Percentiles rank a stretch among this genome's conserved stretches.
Conservation (phyloP, 108 stramenopile species). For the Cyclostephanos invisitatus region DNA sequence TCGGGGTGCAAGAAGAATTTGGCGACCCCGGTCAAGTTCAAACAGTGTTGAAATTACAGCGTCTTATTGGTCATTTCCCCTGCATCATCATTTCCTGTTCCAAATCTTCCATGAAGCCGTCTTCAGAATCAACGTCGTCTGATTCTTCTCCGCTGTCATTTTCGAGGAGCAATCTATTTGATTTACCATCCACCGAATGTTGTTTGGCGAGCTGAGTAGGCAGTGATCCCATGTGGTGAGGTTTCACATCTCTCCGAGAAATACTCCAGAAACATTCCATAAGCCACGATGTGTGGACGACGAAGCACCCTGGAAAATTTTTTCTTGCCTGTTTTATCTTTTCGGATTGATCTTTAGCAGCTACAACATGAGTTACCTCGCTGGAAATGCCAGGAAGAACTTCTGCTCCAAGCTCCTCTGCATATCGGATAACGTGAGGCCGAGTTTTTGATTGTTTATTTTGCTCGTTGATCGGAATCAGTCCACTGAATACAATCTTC, state of each 20-base stretch:
- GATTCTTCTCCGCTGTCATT: constrained; percentile 35
- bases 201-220: constrained; percentile 12
- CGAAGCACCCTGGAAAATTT: constrained; percentile 60
- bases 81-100: constrained; percentile 55
- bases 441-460: constrained; percentile 41
- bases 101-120: constrained; percentile 63
- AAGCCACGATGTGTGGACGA: constrained; percentile 77
- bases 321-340: constrained; percentile 66
- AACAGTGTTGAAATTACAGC: not conserved
- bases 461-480: constrained; percentile 75
- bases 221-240: constrained; percentile 45
- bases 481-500: constrained; percentile 71
- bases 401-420: constrained; percentile 74
- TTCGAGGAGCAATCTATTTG: constrained; percentile 3
- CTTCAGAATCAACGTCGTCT: constrained; percentile 54
- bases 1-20: not conserved
- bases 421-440: constrained; percentile 74
- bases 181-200: constrained; percentile 23
- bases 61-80: not conserved
- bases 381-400: constrained; percentile 53
- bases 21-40: not conserved
- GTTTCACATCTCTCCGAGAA: constrained; percentile 46
- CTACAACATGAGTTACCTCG: constrained; percentile 71
- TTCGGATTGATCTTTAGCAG: constrained; percentile 80
- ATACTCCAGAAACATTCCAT: constrained; percentile 87